These are phyloP conservation scores for Angophora floribunda DNA, from an alignment of 345 rosid genomes.

Conservation along the genomic window DNA sequence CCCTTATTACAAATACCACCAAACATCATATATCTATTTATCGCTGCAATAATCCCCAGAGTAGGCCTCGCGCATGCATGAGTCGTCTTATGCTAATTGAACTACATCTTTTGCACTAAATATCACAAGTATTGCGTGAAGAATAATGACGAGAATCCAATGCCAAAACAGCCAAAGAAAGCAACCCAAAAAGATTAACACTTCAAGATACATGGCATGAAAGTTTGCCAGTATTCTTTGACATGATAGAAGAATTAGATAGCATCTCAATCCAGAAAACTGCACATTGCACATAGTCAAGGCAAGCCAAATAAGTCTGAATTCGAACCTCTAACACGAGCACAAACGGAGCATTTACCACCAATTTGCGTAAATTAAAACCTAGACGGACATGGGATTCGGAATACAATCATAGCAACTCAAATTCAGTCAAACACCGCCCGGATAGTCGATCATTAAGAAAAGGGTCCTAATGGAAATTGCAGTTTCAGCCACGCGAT, in stretches of 20 bases:
- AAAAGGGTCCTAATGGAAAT: neutral
- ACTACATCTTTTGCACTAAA: neutral
- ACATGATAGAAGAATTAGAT: neutral
- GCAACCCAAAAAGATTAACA: neutral
- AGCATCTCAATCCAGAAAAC: neutral
- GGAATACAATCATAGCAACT: neutral
- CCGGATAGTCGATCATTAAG: neutral
- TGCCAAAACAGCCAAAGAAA: neutral
- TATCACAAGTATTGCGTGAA: neutral
- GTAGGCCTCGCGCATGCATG: rapidly evolving
- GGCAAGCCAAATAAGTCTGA: neutral
- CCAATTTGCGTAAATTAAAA: neutral
- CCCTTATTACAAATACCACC: neutral
- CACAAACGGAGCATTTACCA: neutral
- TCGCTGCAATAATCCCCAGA: neutral
- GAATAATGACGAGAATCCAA: neutral
- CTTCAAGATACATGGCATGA: neutral
- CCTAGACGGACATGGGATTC: neutral
- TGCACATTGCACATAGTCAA: neutral
- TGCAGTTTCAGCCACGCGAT: neutral
- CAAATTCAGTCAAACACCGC: neutral
- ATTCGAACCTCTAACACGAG: neutral
- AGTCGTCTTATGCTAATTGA: neutral
- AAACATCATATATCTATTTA: neutral
- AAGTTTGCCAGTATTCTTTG: neutral